These are phyloP conservation scores for Ustilago loliicola DNA, from an alignment of 1,284 basidiomycete species.

Conservation along the genomic window DNA sequence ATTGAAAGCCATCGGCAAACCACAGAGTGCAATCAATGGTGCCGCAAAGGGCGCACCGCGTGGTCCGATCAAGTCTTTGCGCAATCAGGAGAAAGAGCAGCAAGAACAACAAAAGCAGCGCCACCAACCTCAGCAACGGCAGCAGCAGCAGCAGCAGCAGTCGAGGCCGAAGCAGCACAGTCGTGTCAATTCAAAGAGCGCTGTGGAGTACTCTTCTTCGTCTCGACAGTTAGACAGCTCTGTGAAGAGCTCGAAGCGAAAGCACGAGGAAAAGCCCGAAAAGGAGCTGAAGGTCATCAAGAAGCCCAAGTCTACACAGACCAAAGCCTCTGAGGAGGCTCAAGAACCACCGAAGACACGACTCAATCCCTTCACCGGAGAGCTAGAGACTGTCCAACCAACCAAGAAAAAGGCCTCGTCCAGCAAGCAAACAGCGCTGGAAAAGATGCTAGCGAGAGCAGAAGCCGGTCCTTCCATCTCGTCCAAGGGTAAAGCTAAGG, in stretches of 20 bases:
- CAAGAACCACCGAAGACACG: slow-evolving; percentile 14
- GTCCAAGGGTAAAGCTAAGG: slow-evolving; percentile 19
- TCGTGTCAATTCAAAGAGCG: neutral
- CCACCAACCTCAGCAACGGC: slow-evolving; percentile 13
- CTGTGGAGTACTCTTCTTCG: neutral
- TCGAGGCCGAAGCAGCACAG: slow-evolving; percentile 1
- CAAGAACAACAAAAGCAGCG: slow-evolving; percentile 14
- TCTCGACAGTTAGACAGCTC: neutral
- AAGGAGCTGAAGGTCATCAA: slow-evolving; percentile 30
- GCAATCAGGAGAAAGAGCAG: slow-evolving; percentile 49
- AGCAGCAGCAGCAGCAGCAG: neutral
- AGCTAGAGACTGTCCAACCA: slow-evolving; percentile 25
- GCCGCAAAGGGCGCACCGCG: slow-evolving; percentile 20
- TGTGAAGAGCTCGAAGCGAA: slow-evolving; percentile 23
- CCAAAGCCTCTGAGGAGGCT: neutral
- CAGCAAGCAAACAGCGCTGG: slow-evolving; percentile 38
- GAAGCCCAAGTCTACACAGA: slow-evolving; percentile 23
- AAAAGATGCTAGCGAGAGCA: slow-evolving; percentile 44
- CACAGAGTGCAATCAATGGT: slow-evolving; percentile 25
- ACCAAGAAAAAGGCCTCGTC: slow-evolving; percentile 13
- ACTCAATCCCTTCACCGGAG: slow-evolving; percentile 52
- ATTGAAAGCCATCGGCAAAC: slow-evolving; percentile 34
- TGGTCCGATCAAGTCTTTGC: slow-evolving; percentile 43
- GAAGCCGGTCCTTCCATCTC: slow-evolving; percentile 34
- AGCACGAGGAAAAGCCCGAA: slow-evolving; percentile 23